Evolutionary conservation across 106 monocot genomes (phyloP).

Genomic region (Platanthera guangdongensis): DNA sequence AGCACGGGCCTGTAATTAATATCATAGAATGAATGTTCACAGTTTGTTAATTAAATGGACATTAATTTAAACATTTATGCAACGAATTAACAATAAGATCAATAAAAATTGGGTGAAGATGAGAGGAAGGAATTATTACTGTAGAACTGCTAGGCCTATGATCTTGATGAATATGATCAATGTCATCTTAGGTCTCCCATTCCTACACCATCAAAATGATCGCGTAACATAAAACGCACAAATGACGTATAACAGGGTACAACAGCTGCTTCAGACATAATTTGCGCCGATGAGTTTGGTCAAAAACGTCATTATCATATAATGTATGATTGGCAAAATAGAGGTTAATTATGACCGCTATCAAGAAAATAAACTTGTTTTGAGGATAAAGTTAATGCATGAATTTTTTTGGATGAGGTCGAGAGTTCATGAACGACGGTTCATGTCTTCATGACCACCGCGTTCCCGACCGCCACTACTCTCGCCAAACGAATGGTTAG

Average conservation of each 20-base stretch:
- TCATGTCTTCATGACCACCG: too few species aligned
- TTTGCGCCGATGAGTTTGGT: too few species aligned
- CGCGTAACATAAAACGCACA: neutral
- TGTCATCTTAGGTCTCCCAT: slow-evolving; percentile 80
- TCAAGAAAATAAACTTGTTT: neutral
- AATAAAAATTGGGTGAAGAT: too few species aligned
- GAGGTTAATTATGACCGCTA: neutral
- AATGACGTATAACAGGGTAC: neutral
- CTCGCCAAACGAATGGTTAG: too few species aligned
- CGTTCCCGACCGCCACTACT: too few species aligned
- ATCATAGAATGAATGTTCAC: neutral
- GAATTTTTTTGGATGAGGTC: too few species aligned
- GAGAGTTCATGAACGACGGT: too few species aligned
- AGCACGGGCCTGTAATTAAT: slow-evolving; percentile 63
- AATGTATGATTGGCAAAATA: neutral
- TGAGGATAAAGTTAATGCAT: too few species aligned
- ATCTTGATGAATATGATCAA: slow-evolving; percentile 55
- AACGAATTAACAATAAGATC: too few species aligned
- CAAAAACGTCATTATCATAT: neutral
- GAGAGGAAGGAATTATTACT: slow-evolving; percentile 24
- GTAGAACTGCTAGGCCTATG: slow-evolving; percentile 38
- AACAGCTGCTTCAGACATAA: neutral
- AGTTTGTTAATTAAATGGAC: neutral
- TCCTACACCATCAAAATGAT: slow-evolving; percentile 28
- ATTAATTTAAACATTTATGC: neutral